A percentile compares a stretch with the other conserved stretches of the same genome.
phyloP scores from a whole-genome alignment of 768 basidiomycete species.

The Suillus ampliporus region DNA sequence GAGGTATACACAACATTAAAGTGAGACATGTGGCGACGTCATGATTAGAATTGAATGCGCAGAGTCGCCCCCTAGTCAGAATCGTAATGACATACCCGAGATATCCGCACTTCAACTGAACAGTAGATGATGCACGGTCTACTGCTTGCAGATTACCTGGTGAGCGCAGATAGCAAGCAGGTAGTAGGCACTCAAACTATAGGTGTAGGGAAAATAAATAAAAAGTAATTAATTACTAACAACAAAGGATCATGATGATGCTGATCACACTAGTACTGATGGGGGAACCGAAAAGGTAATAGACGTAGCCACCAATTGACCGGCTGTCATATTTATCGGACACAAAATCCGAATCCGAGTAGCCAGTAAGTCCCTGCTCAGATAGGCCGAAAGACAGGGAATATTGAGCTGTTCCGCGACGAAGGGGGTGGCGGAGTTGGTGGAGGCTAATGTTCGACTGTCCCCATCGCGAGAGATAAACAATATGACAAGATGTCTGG shows the following conservation, averaged over 20 bases:
- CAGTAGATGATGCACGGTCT: neutral
- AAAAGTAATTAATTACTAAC: too few species aligned
- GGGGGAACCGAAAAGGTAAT: conserved; percentile 30
- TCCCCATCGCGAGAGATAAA: too few species aligned
- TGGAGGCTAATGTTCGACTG: too few species aligned
- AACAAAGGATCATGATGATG: too few species aligned
- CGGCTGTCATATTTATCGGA: conserved; percentile 16
- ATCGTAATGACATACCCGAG: conserved; percentile 4
- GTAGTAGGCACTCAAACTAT: too few species aligned
- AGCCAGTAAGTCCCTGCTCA: conserved; percentile 15
- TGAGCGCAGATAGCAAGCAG: conserved; percentile 28
- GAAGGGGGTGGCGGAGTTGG: conserved; percentile 20
- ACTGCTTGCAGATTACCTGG: neutral
- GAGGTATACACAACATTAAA: neutral
- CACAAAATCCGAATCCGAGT: conserved; percentile 22
- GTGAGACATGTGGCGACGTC: neutral
- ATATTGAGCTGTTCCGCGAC: conserved; percentile 10
- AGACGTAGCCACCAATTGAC: conserved; percentile 29
- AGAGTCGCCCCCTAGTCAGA: neutral
- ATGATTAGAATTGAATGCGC: neutral
- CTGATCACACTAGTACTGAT: too few species aligned
- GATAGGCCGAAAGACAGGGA: neutral
- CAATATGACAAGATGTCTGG: too few species aligned
- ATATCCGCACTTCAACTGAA: neutral
- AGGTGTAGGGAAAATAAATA: too few species aligned